Conservation (phyloP, 2,329 filamentous ascomycete genomes). For the Hortaea sp. region DNA sequence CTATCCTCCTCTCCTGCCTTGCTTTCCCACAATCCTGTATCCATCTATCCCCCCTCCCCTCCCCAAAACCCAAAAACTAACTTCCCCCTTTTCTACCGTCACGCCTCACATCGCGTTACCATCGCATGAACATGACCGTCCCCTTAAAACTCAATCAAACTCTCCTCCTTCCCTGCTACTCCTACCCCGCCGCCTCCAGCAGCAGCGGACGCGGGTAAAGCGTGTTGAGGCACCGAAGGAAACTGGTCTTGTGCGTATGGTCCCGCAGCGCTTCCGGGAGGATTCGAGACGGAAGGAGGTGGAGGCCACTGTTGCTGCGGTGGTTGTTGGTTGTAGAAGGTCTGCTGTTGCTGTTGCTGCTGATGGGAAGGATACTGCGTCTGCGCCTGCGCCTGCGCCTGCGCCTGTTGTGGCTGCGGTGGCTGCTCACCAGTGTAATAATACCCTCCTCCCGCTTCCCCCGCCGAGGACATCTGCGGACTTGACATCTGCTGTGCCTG, state of each 20-base stretch:
- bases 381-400: not conserved
- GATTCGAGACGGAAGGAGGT: slow-evolving; percentile 8
- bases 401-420: not conserved
- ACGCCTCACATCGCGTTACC: not conserved
- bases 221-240: slow-evolving; percentile 24
- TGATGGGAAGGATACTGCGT: slow-evolving; percentile 14
- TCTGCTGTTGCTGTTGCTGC: slow-evolving; percentile 12
- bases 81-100: too few species aligned
- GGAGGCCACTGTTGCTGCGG: slow-evolving; percentile 25
- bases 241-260: slow-evolving; percentile 24
- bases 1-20: not conserved
- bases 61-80: not conserved
- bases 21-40: not conserved
- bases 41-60: not conserved
- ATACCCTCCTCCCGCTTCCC: not conserved
- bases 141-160: slow-evolving; percentile 25
- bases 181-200: slow-evolving; percentile 2
- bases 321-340: slow-evolving; percentile 13
- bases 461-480: not conserved
- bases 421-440: not conserved
- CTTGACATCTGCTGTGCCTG: not conserved
- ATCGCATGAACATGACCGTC: not conserved
- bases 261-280: slow-evolving; percentile 12
- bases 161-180: slow-evolving; percentile 20
- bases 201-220: slow-evolving; percentile 19